Evolutionary conservation across 2,329 filamentous ascomycete species (phyloP).

Genomic region (Trichoderma sp.): DNA sequence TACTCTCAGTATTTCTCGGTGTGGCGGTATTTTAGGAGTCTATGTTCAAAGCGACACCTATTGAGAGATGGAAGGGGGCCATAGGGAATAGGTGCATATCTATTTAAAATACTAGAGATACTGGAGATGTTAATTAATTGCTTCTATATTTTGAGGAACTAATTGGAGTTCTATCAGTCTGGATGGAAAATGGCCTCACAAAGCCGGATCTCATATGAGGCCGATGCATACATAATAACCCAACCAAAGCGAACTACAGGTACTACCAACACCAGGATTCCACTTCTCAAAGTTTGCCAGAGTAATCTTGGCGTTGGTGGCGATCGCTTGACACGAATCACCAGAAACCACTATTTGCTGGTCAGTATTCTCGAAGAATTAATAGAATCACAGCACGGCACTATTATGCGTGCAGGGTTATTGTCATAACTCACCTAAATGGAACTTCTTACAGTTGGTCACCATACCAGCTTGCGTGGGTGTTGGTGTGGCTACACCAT

Average conservation of each 20-base stretch:
- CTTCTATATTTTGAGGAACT: neutral
- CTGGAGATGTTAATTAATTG: neutral
- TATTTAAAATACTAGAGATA: neutral
- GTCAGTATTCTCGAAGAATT: neutral
- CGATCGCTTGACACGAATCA: constrained; percentile 22
- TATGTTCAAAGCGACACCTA: neutral
- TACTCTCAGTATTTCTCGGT: neutral
- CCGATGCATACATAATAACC: constrained; percentile 25
- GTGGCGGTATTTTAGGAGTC: neutral
- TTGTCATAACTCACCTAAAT: neutral
- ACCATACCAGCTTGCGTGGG: constrained; percentile 24
- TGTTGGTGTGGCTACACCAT: constrained; percentile 2
- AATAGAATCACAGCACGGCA: neutral
- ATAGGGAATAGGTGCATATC: too few relatives aligned
- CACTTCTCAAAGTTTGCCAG: constrained; percentile 24
- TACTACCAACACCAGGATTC: constrained; percentile 23
- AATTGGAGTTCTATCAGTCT: neutral
- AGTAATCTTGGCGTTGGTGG: constrained; percentile 16
- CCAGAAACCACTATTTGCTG: constrained; percentile 3
- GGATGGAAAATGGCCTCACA: neutral
- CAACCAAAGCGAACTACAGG: constrained; percentile 15
- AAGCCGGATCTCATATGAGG: neutral
- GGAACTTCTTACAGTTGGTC: constrained; percentile 26
- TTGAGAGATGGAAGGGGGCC: neutral
- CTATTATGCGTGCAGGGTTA: neutral